phyloP scores from a whole-genome alignment of 306 rosid genomes.

The Rosa lucieae region DNA sequence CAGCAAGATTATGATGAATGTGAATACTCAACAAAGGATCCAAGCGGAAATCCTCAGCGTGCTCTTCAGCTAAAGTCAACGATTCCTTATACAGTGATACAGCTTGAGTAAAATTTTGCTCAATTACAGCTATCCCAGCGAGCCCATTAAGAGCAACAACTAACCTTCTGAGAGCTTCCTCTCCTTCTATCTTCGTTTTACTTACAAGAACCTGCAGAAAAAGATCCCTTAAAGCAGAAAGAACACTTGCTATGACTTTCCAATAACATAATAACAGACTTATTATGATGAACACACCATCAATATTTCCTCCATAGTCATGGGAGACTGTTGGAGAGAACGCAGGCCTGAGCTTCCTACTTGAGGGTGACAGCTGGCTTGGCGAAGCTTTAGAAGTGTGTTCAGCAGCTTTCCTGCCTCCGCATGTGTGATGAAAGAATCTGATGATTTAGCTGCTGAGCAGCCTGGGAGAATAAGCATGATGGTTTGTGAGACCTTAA shows the following conservation, averaged over 20 bases:
- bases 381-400: slow-evolving; percentile 93
- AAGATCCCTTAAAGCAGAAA: slow-evolving; percentile 27
- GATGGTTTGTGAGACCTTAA: slow-evolving; percentile 34
- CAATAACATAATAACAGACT: slow-evolving; percentile 12
- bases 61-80: slow-evolving; percentile 65
- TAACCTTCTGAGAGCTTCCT: slow-evolving; percentile 85
- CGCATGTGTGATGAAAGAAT: slow-evolving; percentile 64
- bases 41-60: slow-evolving; percentile 80
- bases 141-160: slow-evolving; percentile 87
- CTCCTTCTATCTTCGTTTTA: slow-evolving; percentile 93
- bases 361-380: slow-evolving; percentile 99
- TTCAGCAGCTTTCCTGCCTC: slow-evolving; percentile 91
- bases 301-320: slow-evolving; percentile 97
- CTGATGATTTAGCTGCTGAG: slow-evolving; percentile 47
- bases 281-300: slow-evolving; percentile 49
- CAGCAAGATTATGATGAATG: slow-evolving; percentile 86
- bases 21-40: slow-evolving; percentile 87
- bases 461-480: slow-evolving; percentile 43
- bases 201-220: slow-evolving; percentile 80
- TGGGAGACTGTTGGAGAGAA: slow-evolving; percentile 87
- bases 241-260: neutral
- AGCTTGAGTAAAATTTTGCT: slow-evolving; percentile 65
- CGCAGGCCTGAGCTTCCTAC: slow-evolving; percentile 97
- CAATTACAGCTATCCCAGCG: slow-evolving; percentile 73
- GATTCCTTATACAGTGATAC: slow-evolving; percentile 78